These are phyloP conservation scores for Globisporangium middletonii DNA, from an alignment of 352 stramenopile genomes.

Conservation along the genomic window DNA sequence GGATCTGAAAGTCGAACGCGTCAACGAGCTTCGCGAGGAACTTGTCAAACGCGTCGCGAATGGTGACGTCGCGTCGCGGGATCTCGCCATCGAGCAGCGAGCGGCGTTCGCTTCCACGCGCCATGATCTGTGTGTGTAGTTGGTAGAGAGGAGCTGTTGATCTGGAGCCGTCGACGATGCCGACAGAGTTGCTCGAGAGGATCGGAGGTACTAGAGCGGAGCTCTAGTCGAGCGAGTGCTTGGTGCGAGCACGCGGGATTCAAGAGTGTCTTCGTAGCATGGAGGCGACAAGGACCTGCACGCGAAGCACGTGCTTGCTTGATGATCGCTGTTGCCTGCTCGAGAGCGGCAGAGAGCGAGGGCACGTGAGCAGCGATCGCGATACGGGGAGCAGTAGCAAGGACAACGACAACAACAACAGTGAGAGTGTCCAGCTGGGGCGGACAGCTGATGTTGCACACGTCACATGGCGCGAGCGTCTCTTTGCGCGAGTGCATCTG, in stretches of 20 bases:
- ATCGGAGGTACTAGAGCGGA: background rate
- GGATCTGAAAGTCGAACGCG: conserved; percentile 30
- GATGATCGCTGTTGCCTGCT: no score
- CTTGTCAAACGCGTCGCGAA: conserved; percentile 18
- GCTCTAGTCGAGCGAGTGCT: background rate
- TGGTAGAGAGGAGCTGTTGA: no score
- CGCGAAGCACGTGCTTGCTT: no score
- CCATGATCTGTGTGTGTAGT: conserved; percentile 6
- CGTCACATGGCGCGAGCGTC: no score
- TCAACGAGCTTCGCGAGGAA: conserved; percentile 36
- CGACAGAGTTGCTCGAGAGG: background rate
- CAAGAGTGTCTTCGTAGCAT: background rate
- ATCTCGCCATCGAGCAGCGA: conserved; percentile 31
- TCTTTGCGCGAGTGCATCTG: background rate
- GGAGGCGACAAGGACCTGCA: no score
- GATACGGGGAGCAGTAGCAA: background rate
- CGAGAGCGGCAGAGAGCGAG: no score
- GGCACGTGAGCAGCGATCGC: background rate
- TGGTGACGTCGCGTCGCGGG: conserved; percentile 17
- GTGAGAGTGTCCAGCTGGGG: background rate
- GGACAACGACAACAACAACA: no score
- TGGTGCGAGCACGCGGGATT: background rate
- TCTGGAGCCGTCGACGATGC: no score
- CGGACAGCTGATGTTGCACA: background rate
- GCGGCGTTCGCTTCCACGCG: conserved; percentile 18